These are phyloP conservation scores for Achaetomium macrosporum DNA, from an alignment of 2,329 filamentous ascomycete species.

Conservation along the genomic window DNA sequence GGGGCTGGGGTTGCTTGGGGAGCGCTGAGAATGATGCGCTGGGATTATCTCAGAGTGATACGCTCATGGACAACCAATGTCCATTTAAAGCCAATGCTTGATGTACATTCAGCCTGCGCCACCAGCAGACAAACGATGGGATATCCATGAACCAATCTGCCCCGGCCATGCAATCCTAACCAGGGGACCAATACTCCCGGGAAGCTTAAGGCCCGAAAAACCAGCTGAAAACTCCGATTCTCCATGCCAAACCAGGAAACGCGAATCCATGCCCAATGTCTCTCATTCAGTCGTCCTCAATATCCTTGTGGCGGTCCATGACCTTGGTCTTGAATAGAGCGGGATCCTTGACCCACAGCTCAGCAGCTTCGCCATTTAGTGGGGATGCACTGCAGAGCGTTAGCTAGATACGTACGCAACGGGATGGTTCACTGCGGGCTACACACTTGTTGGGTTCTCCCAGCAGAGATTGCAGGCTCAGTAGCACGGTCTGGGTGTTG, in stretches of 20 bases:
- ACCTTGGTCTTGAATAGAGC: conserved; percentile 81
- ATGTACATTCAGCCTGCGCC: conserved; percentile 24
- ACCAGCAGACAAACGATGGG: conserved; percentile 21
- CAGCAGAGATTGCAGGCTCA: conserved; percentile 90
- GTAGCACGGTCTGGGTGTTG: conserved; percentile 87
- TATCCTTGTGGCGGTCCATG: conserved; percentile 54
- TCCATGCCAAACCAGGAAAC: conserved; percentile 15
- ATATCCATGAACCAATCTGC: conserved; percentile 26
- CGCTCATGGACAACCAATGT: conserved; percentile 24
- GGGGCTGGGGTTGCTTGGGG: conserved; percentile 12
- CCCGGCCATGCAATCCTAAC: conserved; percentile 25
- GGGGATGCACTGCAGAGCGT: conserved; percentile 66
- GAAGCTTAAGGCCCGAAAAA: conserved; percentile 14
- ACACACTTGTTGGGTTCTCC: conserved; percentile 97
- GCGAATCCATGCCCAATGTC: not conserved
- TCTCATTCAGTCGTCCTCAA: conserved; percentile 53
- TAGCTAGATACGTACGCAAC: not conserved
- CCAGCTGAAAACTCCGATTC: conserved; percentile 36
- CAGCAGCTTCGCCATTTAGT: conserved; percentile 90
- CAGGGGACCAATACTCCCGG: conserved; percentile 17
- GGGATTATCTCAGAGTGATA: conserved; percentile 22
- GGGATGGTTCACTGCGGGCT: not conserved
- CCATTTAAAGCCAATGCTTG: conserved; percentile 25
- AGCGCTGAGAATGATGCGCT: conserved; percentile 16
- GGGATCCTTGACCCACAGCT: conserved; percentile 87